Percentiles rank a stretch among this genome's conserved stretches.
phyloP scores from a whole-genome alignment of 768 basidiomycete species.

The Serendipita sp. region DNA sequence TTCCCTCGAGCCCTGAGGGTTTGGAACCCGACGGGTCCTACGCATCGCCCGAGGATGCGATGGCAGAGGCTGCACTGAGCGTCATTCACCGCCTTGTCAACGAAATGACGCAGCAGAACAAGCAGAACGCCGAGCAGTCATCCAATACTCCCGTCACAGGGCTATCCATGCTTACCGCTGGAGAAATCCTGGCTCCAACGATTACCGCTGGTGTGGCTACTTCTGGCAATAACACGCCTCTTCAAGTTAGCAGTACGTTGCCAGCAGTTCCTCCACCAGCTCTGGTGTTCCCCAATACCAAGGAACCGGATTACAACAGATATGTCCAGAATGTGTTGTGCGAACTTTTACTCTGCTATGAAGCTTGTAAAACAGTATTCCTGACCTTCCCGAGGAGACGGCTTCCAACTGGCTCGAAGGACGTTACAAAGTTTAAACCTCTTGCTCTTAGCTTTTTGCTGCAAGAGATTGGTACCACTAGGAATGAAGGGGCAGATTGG shows the following conservation, averaged over 20 bases:
- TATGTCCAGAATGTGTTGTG: slow-evolving; percentile 30
- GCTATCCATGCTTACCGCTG: background rate
- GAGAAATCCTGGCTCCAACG: background rate
- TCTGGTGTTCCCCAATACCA: background rate
- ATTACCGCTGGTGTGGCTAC: background rate
- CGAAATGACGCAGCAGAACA: slow-evolving; percentile 51
- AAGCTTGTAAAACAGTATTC: slow-evolving; percentile 77
- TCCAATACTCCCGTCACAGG: background rate
- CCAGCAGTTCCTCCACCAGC: background rate
- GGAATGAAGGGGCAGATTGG: slow-evolving; percentile 19
- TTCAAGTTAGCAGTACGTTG: too few relatives aligned
- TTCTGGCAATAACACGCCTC: background rate
- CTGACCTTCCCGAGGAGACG: slow-evolving; percentile 54
- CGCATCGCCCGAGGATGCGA: slow-evolving; percentile 5
- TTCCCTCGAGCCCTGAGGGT: slow-evolving; percentile 7
- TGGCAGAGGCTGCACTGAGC: slow-evolving; percentile 14
- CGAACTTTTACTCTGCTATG: slow-evolving; percentile 86
- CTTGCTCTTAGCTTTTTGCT: slow-evolving; percentile 67
- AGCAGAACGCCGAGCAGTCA: slow-evolving; percentile 13
- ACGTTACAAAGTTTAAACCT: slow-evolving; percentile 41
- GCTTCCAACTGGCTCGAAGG: slow-evolving; percentile 44
- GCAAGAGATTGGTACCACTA: slow-evolving; percentile 46
- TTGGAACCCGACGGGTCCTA: background rate
- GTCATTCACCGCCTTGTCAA: slow-evolving; percentile 45
- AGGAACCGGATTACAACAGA: background rate